Evolutionary conservation across 176 grass and related monocot genomes (phyloP), one percentile per base, ranked within the genome.

Genomic region (Rhynchospora breviuscula): DNA sequence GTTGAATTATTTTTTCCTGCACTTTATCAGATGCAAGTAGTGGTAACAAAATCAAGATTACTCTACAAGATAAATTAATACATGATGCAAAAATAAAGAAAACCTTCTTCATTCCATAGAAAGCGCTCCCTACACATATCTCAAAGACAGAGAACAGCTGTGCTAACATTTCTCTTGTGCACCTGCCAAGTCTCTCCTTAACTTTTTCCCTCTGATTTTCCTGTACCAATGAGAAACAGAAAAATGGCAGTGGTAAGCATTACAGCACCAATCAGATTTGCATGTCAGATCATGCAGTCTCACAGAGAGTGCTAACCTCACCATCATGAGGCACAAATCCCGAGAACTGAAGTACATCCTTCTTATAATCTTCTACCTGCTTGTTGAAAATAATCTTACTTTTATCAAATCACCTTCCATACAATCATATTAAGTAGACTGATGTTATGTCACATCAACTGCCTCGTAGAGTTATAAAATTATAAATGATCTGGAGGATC

Each of bases 281-380:
- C 8, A 77, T 77, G 40, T n/a, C 40, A 76, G 14, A 26, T n/a
- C n/a, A n/a, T n/a, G 4, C 35, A 35, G 11, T 58, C 3, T 49
- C 14, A 9, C 0, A n/a, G 17, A 67, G 52, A 84, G 3, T 60
- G 52, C 63, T 86, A 63, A 90, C 88, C 81, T 87, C 88, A 80
- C 68, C 81, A 73, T 77, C 45, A 6, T 83, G 73, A 81, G 65
- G 83, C 11, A 83, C 85, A 81, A 90, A 90, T 52, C 88, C 88
- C 40, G 88, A 90, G 79, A 90, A 90, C 71, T 90, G 79, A 11
- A 90, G 84, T 63, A 90, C 78, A 51, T 90, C 81, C 78, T 72
- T 69, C 62, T 90, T 90, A 62, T 64, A 84, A 84, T 86, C 81
- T n/a, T 61, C 63, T 43, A 66, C 85, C 88, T 90, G 84, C 81